These are phyloP conservation scores for Corylus americana DNA, from an alignment of 306 rosid species.

Conservation along the genomic window DNA sequence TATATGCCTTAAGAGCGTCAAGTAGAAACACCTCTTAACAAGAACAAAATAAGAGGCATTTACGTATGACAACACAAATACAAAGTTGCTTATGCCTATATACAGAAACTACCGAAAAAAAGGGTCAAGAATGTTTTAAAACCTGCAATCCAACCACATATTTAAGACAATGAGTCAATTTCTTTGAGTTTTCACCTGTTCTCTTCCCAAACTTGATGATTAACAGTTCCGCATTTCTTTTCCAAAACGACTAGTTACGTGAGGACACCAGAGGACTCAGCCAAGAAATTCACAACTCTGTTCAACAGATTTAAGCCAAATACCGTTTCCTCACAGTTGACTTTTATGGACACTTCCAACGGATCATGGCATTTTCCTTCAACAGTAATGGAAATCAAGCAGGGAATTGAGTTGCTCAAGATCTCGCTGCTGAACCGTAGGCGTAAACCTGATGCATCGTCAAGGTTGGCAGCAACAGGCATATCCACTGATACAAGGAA, in stretches of 20 bases:
- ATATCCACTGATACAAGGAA: slow-evolving; percentile 81
- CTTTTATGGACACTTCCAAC: slow-evolving; percentile 60
- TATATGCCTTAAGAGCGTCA: not conserved
- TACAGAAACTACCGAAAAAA: not conserved
- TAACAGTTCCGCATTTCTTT: slow-evolving; percentile 15
- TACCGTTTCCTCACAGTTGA: slow-evolving; percentile 95
- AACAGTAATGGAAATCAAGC: slow-evolving; percentile 70
- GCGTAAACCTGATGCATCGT: slow-evolving; percentile 89
- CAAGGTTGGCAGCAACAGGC: slow-evolving; percentile 71
- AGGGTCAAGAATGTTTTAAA: slow-evolving; percentile 5
- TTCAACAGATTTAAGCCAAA: slow-evolving; percentile 90
- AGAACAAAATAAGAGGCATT: not conserved
- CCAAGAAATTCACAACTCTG: slow-evolving; percentile 75
- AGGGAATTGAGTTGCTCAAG: slow-evolving; percentile 69
- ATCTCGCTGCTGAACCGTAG: slow-evolving; percentile 82
- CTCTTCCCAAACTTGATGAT: slow-evolving; percentile 17
- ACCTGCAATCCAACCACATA: slow-evolving; percentile 2
- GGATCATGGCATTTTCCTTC: slow-evolving; percentile 91
- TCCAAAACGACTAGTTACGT: slow-evolving; percentile 28
- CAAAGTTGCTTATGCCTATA: not conserved
- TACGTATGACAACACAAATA: not conserved
- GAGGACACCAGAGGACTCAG: slow-evolving; percentile 49
- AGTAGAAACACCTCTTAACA: not conserved
- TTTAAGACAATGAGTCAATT: slow-evolving; percentile 6
- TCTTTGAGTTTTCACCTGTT: slow-evolving; percentile 14